Base-by-base conservation (phyloP, 2,329 filamentous ascomycete species). In the Elsinoe ampelina region DNA sequence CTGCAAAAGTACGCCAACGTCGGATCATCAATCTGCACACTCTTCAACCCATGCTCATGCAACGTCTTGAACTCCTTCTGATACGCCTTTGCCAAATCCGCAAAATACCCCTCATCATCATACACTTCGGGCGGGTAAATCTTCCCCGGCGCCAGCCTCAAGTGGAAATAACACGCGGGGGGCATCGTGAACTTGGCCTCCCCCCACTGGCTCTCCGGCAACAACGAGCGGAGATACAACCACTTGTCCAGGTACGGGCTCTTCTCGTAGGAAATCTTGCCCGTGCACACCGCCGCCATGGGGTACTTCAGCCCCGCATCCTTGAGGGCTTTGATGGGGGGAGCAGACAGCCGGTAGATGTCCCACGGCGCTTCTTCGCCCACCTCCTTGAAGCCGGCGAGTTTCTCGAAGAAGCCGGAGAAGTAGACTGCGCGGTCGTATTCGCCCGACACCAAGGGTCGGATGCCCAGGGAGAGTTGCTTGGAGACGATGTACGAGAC, bases 391-490 rank as follows among this genome's bases (percentile, higher is more conserved):
- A 70, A 70, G 56, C 68, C 68, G 42, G 66, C 64, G 22, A 70
- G 66, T 62, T 71, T 70, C 63, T 71, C 68, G 59, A 70, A 69
- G 65, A 71, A 70, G 55, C 68, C 68, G 22, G 64, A 66, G 59
- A 70, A 71, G 62, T 70, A 71, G 63, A 70, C 69, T 58, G 68
- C 70, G 58, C 68, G 61, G 61, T 73, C 68, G 64, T 86, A 89
- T 70, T 89, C 86, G 64, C 86, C 86, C 58, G 85, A 85, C 3
- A 83, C 84, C 54, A 88, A 74, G 13, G 80, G 79, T 17, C 79
- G 77, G 58, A 87, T 78, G 22, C 82, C 81, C 54, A 84, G 75
- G 59, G 82, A 73, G 61, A 80, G 73, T 72, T 89, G 86, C 62
- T 80, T 75, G 64, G 80, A 75, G 22, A 87, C 83, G 51, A 86